Evolutionary conservation across 2,329 filamentous ascomycete species (phyloP).

Genomic region (Cytospora chrysosperma): DNA sequence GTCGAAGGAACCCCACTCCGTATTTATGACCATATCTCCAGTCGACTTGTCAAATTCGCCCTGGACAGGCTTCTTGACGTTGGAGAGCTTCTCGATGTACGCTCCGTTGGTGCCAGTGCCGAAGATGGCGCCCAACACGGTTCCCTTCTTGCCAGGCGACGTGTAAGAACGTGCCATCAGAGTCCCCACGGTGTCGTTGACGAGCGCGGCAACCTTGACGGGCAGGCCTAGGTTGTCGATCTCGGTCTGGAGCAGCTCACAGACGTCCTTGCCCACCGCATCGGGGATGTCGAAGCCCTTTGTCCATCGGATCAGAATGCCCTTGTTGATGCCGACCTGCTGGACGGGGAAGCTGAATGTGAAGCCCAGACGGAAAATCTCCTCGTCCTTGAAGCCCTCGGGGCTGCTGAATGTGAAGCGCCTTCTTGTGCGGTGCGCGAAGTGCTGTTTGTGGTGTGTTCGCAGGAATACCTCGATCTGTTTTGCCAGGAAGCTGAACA

Average conservation of each 20-base stretch:
- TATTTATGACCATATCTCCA: constrained; percentile 96
- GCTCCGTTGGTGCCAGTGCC: constrained; percentile 97
- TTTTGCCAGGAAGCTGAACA: constrained; percentile 89
- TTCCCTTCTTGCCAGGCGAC: constrained; percentile 80
- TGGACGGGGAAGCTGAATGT: constrained; percentile 98
- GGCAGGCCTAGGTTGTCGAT: constrained; percentile 85
- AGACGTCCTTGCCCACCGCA: constrained; percentile 91
- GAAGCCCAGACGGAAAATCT: constrained; percentile 93
- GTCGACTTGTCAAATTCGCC: constrained; percentile 75
- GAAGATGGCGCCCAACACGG: constrained; percentile 93
- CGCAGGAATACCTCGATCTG: constrained; percentile 88
- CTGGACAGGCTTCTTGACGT: constrained; percentile 74
- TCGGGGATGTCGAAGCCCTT: constrained; percentile 99
- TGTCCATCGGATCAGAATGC: constrained; percentile 92
- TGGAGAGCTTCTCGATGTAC: constrained; percentile 87
- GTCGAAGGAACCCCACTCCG: constrained; percentile 98
- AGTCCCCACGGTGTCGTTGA: constrained; percentile 97
- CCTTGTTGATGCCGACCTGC: constrained; percentile 93
- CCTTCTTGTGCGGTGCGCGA: constrained; percentile 66
- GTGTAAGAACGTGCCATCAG: constrained; percentile 97
- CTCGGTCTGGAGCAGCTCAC: constrained; percentile 81
- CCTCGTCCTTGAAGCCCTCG: constrained; percentile 64
- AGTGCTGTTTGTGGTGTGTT: constrained; percentile 85
- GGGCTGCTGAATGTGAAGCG: constrained; percentile 60
- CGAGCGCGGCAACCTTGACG: constrained; percentile 90